Evolutionary conservation across 805 yeast species (phyloP).

Genomic region (Zygoascus biomembranicola): DNA sequence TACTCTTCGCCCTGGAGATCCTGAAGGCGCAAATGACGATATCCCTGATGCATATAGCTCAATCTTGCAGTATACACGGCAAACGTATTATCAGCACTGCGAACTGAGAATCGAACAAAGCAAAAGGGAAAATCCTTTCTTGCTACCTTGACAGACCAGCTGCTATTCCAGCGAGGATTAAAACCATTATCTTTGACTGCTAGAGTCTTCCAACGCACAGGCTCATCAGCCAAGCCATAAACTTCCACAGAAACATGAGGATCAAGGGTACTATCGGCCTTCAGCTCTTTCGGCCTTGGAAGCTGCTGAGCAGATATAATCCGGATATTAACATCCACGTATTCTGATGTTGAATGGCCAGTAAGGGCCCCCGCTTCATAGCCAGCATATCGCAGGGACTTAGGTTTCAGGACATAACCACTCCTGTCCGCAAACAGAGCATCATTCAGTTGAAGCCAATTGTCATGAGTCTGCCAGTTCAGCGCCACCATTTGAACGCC

Average conservation of each 20-base stretch:
- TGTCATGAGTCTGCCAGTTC: slow-evolving; percentile 90
- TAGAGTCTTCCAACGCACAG: slow-evolving; percentile 10
- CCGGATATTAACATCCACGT: background rate
- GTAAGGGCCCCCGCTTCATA: background rate
- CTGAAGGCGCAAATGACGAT: slow-evolving; percentile 68
- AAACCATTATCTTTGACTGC: slow-evolving; percentile 54
- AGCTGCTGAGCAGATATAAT: slow-evolving; percentile 79
- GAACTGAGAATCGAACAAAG: slow-evolving; percentile 31
- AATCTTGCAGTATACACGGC: slow-evolving; percentile 60
- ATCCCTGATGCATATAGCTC: slow-evolving; percentile 64
- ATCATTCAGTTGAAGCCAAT: slow-evolving; percentile 82
- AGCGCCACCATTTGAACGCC: slow-evolving; percentile 96
- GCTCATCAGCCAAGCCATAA: slow-evolving; percentile 32
- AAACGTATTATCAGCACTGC: slow-evolving; percentile 29
- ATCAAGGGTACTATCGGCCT: slow-evolving; percentile 39
- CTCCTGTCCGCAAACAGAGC: slow-evolving; percentile 55
- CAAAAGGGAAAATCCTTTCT: slow-evolving; percentile 25
- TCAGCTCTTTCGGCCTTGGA: slow-evolving; percentile 56
- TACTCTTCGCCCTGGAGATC: slow-evolving; percentile 77
- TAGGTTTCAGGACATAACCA: slow-evolving; percentile 81
- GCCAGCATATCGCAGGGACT: slow-evolving; percentile 22
- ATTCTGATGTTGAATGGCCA: background rate
- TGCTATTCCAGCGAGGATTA: slow-evolving; percentile 74
- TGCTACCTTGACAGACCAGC: slow-evolving; percentile 37
- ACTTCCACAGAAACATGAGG: slow-evolving; percentile 59